Percentiles rank a stretch among this genome's conserved stretches.
phyloP scores from a whole-genome alignment of 345 rosid species.

The Brassica juncea region DNA sequence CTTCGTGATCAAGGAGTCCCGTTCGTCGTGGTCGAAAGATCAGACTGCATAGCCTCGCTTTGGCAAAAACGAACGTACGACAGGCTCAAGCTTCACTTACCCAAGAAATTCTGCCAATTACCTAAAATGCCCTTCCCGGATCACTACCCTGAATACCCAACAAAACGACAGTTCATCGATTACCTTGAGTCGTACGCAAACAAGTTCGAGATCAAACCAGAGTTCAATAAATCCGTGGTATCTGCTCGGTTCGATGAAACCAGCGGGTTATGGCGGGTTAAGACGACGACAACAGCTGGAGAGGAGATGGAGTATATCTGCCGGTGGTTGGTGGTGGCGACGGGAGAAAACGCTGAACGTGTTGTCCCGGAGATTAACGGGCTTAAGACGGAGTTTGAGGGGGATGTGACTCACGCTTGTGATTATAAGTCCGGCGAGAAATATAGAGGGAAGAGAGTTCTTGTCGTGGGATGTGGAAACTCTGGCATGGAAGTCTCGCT shows the following conservation, averaged over 20 bases:
- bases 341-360: slow-evolving; percentile 88
- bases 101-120: slow-evolving; percentile 53
- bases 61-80: slow-evolving; percentile 58
- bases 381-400: slow-evolving; percentile 53
- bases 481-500: slow-evolving; percentile 97
- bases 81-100: slow-evolving; percentile 55
- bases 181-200: slow-evolving; percentile 65
- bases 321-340: slow-evolving; percentile 93
- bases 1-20: slow-evolving; percentile 50
- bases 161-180: slow-evolving; percentile 50
- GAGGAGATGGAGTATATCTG: slow-evolving; percentile 79
- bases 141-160: slow-evolving; percentile 52
- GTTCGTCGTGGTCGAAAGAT: slow-evolving; percentile 51
- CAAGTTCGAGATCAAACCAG: slow-evolving; percentile 66
- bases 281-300: slow-evolving; percentile 41
- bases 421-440: slow-evolving; percentile 79
- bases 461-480: slow-evolving; percentile 93
- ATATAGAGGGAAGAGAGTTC: slow-evolving; percentile 63
- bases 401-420: slow-evolving; percentile 68
- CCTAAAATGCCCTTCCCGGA: slow-evolving; percentile 52
- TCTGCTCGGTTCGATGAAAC: slow-evolving; percentile 81
- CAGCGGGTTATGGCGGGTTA: slow-evolving; percentile 79
- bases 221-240: slow-evolving; percentile 70
- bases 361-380: slow-evolving; percentile 76
- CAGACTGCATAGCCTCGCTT: slow-evolving; percentile 51